These are phyloP conservation scores for Cyberlindnera mrakii DNA, from an alignment of 805 yeast species.

Conservation along the genomic window DNA sequence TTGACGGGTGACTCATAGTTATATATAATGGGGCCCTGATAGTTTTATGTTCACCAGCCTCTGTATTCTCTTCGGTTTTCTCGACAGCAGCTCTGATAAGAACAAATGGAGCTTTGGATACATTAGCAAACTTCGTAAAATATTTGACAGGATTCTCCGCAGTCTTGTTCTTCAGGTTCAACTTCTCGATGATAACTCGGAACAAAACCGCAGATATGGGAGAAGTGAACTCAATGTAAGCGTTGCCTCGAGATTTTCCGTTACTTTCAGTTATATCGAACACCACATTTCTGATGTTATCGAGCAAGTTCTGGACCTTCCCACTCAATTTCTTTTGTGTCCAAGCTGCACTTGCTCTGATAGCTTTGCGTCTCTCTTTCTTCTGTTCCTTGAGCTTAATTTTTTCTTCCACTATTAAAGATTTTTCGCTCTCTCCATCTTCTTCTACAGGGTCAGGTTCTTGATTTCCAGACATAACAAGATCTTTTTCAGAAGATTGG, in stretches of 20 bases:
- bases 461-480: background rate
- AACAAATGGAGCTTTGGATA: conserved; percentile 11
- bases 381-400: background rate
- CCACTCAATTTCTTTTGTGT: conserved; percentile 1
- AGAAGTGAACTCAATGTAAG: conserved; percentile 11
- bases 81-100: conserved; percentile 4
- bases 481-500: background rate
- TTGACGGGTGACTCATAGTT: background rate
- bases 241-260: conserved; percentile 15
- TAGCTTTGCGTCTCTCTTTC: background rate
- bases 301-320: conserved; percentile 4
- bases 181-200: conserved; percentile 10
- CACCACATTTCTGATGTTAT: conserved; percentile 2
- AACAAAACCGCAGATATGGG: conserved; percentile 11
- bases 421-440: background rate
- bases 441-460: background rate
- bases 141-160: conserved; percentile 3
- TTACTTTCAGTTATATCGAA: conserved; percentile 15
- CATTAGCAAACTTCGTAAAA: conserved; percentile 12
- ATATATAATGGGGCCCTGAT: background rate
- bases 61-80: background rate
- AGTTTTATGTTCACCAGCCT: background rate
- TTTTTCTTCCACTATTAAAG: background rate
- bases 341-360: conserved; percentile 2
- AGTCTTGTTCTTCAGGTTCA: conserved; percentile 9